Conservation (phyloP, 2,329 filamentous ascomycete species). For the Neonectria magnoliae region DNA sequence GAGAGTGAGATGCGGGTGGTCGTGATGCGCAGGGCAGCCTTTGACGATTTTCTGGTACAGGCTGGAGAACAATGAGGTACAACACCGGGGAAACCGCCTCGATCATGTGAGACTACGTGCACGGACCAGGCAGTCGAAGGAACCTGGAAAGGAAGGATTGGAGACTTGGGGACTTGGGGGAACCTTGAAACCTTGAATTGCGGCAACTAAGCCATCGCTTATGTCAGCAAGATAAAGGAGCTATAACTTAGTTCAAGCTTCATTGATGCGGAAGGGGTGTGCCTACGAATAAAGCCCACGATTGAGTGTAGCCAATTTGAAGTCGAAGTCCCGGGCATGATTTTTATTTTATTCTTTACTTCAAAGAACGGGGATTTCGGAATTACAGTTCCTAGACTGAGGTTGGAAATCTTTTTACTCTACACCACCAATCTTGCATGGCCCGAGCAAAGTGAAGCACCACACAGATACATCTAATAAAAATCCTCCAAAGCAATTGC, state of each 20-base stretch:
- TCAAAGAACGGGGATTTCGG: not conserved
- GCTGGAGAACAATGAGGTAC: conserved; percentile 17
- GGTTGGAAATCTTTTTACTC: conserved; percentile 30
- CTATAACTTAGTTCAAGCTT: not conserved
- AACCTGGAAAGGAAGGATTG: too few relatives aligned
- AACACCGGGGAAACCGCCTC: conserved; percentile 33
- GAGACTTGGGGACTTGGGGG: not conserved
- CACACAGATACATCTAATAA: conserved; percentile 35
- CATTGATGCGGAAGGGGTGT: not conserved
- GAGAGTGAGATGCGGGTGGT: conserved; percentile 24
- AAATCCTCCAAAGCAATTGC: conserved; percentile 31
- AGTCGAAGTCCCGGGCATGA: not conserved
- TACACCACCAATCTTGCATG: conserved; percentile 32
- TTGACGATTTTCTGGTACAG: conserved; percentile 33
- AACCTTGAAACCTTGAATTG: not conserved
- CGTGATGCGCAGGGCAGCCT: conserved; percentile 32
- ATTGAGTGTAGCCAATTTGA: not conserved
- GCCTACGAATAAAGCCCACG: too few relatives aligned
- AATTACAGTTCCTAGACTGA: conserved; percentile 26
- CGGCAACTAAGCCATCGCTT: not conserved
- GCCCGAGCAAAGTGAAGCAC: conserved; percentile 30
- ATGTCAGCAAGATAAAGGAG: not conserved
- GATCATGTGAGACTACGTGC: conserved; percentile 48
- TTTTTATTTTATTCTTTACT: not conserved
- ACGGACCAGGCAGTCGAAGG: conserved; percentile 31